These are phyloP conservation scores for Russula ochroleuca DNA, from an alignment of 768 basidiomycete species.

Conservation along the genomic window DNA sequence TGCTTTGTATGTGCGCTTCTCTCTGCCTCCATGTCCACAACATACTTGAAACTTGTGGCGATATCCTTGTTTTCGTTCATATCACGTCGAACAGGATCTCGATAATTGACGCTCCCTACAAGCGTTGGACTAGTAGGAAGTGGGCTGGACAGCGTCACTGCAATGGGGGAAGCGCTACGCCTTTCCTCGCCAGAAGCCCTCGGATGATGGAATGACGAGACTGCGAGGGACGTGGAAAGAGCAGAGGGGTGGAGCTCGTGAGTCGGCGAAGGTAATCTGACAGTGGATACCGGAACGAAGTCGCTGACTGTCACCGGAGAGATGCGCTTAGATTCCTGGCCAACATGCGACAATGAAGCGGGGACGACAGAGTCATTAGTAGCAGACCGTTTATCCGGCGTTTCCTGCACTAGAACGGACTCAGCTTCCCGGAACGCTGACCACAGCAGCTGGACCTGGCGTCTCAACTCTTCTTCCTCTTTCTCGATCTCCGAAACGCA, in stretches of 20 bases:
- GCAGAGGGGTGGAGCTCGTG: constrained; percentile 46
- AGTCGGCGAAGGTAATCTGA: constrained; percentile 40
- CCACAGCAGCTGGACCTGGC: constrained; percentile 63
- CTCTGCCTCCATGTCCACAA: constrained; percentile 43
- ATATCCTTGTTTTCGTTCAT: constrained; percentile 46
- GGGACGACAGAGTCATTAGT: neutral
- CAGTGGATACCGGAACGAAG: constrained; percentile 50
- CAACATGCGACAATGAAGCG: constrained; percentile 5
- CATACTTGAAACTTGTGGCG: constrained; percentile 46
- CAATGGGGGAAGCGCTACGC: constrained; percentile 22
- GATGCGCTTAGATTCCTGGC: constrained; percentile 8
- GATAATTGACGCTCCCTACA: constrained; percentile 20
- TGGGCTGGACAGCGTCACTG: constrained; percentile 14
- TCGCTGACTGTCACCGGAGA: constrained; percentile 44
- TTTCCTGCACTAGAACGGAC: constrained; percentile 42
- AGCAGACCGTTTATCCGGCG: constrained; percentile 18
- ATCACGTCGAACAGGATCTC: constrained; percentile 43
- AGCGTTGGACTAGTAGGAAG: constrained; percentile 18
- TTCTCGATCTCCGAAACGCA: constrained; percentile 55
- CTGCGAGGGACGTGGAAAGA: constrained; percentile 66
- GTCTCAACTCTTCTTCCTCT: constrained; percentile 50
- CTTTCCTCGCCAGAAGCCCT: constrained; percentile 34
- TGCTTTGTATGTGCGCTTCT: constrained; percentile 17
- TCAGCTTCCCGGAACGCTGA: constrained; percentile 49
- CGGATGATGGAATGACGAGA: constrained; percentile 54